Base-by-base conservation (phyloP, 2,329 filamentous ascomycete genomes). In the Stemphylium vesicarium region DNA sequence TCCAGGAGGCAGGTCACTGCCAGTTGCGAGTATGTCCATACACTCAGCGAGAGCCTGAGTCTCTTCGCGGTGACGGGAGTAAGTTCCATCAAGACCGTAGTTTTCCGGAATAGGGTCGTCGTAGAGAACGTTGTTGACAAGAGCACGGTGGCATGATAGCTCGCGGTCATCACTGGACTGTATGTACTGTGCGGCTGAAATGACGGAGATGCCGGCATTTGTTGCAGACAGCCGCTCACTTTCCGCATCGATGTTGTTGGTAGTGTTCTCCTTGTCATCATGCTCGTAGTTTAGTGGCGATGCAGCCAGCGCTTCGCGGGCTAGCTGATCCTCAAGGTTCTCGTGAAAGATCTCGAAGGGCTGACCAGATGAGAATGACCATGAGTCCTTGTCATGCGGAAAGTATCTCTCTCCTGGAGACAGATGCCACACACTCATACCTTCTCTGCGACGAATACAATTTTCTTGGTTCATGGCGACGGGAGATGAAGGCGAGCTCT, bases 231-330 rank as follows among this genome's bases (percentile, higher is more conserved):
- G 24, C 2, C 49, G 43, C 13, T 51, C 50, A 3, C 50, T 32
- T 9, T 58, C 57, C 10, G 35, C 26, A 3, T 47, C 7, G 37
- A 16, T 24, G 10, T 57, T 49, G 18, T 39, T 41, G 11, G 41
- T 42, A 9, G 36, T 16, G 42, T 68, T 69, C 31, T 69, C 66
- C 36, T 69, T 69, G 33, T 68, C 56, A 12, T 66, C 65, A 22
- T 65, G 55, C 9, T 66, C 56, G 35, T 58, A 62, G n/a, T 56
- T 40, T 16, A 62, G 48, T 7, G 64, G 64, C 37, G 62, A 64
- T 7, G 50, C 53, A 50, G 51, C 54, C 6, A 55, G 53, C n/a
- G 61, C 60, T 35, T 67, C 63, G 5, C 48, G 45, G 11, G 49
- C 53, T 11, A 66, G 26, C 22, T 66, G 66, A 18, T 65, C 60